Base-by-base conservation (phyloP, 208 protist species). In the Hexamita inflata region DNA sequence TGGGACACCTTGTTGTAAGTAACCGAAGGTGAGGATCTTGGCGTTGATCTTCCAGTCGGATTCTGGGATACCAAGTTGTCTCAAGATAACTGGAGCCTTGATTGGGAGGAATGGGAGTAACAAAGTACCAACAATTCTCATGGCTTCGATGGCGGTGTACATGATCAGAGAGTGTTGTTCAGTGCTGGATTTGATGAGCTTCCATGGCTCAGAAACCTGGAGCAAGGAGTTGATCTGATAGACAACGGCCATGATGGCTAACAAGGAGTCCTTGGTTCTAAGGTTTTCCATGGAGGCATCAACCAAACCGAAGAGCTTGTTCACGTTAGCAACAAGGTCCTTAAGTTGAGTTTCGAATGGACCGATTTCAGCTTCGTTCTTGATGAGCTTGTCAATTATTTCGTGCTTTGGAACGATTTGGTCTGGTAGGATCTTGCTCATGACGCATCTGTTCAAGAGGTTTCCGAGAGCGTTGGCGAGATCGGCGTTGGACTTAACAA, bases 381-480 rank as follows among this genome's bases (percentile, higher is more conserved):
- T 29, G 57, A 28, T 59, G 28, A 59, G 24, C 28, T 28, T 19
- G 28, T 29, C 24, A 59, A 59, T 59, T 59, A 28, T 59, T 59
- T 59, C 57, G 34, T 9, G 35, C 15, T 70, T n/a, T 45, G 64
- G n/a, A 15, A n/a, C 26, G 35, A 65, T 32, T 39, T 41, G 24
- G n/a, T 49, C 73, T 9, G 75, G 75, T 40, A 67, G 15, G 38
- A 80, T 0, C 9, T 0, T 35, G 0, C 24, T 1, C 2, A 58
- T 0, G 13, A 40, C 26, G 15, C 26, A 42, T 28, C 77, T 15
- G 4, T 29, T 76, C 7, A 75, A 0, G 0, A 80, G n/a, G 40
- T 80, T 80, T 15, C 77, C 77, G 2, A 80, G 49, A 28, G 26
- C 34, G 34, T 80, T 60, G 1, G 66, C 70, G 0, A 80, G 57